phyloP scores from a whole-genome alignment of 2,329 filamentous ascomycete genomes.

The Fusarium ramigenum region DNA sequence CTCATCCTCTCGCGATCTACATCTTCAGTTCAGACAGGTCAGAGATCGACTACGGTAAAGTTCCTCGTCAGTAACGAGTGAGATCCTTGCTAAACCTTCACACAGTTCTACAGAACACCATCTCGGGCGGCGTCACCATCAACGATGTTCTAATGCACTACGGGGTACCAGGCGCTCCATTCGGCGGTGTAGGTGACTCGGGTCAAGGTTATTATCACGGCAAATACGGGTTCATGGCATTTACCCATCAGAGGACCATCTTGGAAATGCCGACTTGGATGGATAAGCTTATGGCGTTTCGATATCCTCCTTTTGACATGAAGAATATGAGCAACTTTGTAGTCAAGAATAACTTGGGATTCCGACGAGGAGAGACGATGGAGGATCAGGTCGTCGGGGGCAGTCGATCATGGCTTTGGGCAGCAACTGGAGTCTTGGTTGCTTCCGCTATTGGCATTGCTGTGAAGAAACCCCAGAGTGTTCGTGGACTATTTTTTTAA shows the following conservation, averaged over 20 bases:
- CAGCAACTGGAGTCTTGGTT: background rate
- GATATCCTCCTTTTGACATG: background rate
- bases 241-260: slow-evolving; percentile 45
- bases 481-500: rapidly evolving
- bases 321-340: background rate
- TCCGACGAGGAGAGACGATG: background rate
- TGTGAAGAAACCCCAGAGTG: rapidly evolving
- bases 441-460: background rate
- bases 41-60: background rate
- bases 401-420: background rate
- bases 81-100: too few species aligned
- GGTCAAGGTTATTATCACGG: slow-evolving; percentile 57
- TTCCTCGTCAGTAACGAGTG: too few species aligned
- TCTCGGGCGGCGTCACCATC: slow-evolving; percentile 54
- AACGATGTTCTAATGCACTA: slow-evolving; percentile 55
- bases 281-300: slow-evolving; percentile 6
- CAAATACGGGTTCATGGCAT: slow-evolving; percentile 50
- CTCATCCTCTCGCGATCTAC: background rate
- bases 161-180: slow-evolving; percentile 51
- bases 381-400: background rate
- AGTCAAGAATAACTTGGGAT: background rate
- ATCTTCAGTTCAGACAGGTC: background rate
- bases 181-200: slow-evolving; percentile 57
- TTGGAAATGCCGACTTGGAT: slow-evolving; percentile 42
- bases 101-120: background rate